These are phyloP conservation scores for Alternaria consortialis DNA, from an alignment of 2,329 filamentous ascomycete genomes.

Conservation along the genomic window DNA sequence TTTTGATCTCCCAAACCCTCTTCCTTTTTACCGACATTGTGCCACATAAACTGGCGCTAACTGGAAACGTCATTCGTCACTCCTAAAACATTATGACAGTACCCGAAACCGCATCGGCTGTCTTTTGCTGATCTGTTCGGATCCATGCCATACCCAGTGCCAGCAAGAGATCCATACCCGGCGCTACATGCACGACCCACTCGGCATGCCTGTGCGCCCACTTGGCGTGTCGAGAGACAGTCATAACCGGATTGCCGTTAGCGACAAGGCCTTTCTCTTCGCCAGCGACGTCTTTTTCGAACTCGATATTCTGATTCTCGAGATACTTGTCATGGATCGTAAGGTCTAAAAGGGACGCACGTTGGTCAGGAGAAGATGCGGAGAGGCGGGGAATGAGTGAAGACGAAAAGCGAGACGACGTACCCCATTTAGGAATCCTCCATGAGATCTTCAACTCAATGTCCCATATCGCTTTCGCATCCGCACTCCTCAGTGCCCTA, in stretches of 20 bases:
- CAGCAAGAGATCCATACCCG: conserved; percentile 34
- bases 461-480: conserved; percentile 24
- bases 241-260: conserved; percentile 22
- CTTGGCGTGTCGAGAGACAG: conserved; percentile 14
- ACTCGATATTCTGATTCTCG: conserved; percentile 1
- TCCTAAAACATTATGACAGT: background rate
- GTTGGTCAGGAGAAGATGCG: background rate
- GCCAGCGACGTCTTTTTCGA: conserved; percentile 25
- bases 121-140: conserved; percentile 24
- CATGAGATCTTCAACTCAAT: conserved; percentile 21
- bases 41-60: background rate
- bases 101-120: conserved; percentile 19
- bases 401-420: background rate
- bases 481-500: conserved; percentile 20
- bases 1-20: background rate
- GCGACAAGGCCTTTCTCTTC: conserved; percentile 29
- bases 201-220: conserved; percentile 17
- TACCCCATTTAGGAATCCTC: conserved; percentile 25
- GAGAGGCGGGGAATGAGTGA: too few species aligned
- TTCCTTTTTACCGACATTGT: background rate
- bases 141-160: conserved; percentile 28
- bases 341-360: conserved; percentile 1
- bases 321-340: conserved; percentile 12
- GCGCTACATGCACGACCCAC: conserved; percentile 25
- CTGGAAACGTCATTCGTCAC: background rate